A percentile compares a stretch with the other conserved stretches of the same genome.
phyloP scores from a whole-genome alignment of 2,329 filamentous ascomycete species.

The Orbilia brochopaga region DNA sequence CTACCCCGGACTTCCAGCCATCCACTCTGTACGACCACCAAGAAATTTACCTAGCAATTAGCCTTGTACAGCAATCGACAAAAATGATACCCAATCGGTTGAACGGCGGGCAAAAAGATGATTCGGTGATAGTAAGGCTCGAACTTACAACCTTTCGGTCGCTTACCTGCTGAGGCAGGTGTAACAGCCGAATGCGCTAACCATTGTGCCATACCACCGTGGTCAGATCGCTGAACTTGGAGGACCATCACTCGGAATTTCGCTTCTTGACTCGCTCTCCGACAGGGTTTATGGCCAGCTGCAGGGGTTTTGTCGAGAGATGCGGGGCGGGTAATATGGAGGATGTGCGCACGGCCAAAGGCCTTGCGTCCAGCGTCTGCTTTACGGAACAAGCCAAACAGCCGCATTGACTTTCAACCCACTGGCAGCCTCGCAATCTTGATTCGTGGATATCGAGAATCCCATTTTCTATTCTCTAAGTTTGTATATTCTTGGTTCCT shows the following conservation, averaged over 20 bases:
- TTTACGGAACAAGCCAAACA: too few relatives aligned
- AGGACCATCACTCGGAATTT: neutral
- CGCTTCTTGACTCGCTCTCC: conserved; percentile 3
- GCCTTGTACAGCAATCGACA: neutral
- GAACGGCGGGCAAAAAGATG: conserved; percentile 11
- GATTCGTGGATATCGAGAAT: too few relatives aligned
- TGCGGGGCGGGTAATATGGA: too few relatives aligned
- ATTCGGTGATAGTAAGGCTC: conserved; percentile 49
- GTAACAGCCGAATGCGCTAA: conserved; percentile 50
- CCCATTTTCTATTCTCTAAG: too few relatives aligned
- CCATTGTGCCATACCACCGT: conserved; percentile 49
- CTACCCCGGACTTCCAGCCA: too few relatives aligned
- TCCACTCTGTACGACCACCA: too few relatives aligned
- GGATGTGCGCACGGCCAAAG: too few relatives aligned
- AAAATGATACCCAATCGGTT: neutral
- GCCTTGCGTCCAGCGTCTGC: too few relatives aligned
- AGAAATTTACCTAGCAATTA: neutral
- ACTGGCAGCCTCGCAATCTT: too few relatives aligned
- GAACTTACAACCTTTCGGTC: conserved; percentile 51
- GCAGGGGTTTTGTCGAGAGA: too few relatives aligned
- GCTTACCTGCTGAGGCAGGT: neutral
- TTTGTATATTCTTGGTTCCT: too few relatives aligned
- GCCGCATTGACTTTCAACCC: too few relatives aligned
- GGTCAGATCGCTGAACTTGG: neutral
- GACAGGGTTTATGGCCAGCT: neutral